These are phyloP conservation scores for Striga asiatica DNA, from an alignment of 257 asterid species.

Conservation along the genomic window DNA sequence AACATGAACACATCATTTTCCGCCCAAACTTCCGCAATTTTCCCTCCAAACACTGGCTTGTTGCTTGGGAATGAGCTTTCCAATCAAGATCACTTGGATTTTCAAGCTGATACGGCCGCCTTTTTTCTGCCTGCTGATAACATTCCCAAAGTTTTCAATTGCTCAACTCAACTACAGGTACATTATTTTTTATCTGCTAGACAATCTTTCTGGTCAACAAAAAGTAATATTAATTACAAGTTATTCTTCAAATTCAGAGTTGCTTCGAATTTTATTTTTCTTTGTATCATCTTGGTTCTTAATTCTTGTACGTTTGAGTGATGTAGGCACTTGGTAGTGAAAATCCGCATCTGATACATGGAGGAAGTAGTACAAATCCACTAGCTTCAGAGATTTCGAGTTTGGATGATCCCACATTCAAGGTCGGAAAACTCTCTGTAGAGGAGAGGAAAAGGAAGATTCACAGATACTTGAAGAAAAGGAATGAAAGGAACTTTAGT, in stretches of 20 bases:
- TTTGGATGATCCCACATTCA: conserved; percentile 61
- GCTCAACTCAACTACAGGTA: conserved; percentile 75
- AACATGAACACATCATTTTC: conserved; percentile 32
- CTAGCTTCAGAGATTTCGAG: conserved; percentile 57
- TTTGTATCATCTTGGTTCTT: neutral
- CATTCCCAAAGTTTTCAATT: conserved; percentile 37
- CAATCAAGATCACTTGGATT: conserved; percentile 55
- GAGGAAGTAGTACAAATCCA: conserved; percentile 41
- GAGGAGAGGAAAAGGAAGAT: conserved; percentile 88
- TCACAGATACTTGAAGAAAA: conserved; percentile 71
- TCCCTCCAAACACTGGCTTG: conserved; percentile 24
- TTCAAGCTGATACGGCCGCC: conserved; percentile 53
- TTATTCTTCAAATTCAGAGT: too few species aligned
- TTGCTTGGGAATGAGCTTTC: conserved; percentile 39
- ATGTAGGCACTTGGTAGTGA: conserved; percentile 50
- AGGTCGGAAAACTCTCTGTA: conserved; percentile 64
- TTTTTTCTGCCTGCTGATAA: conserved; percentile 47
- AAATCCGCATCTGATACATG: conserved; percentile 50
- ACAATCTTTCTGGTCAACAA: neutral
- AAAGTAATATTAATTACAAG: too few species aligned
- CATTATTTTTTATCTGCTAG: neutral
- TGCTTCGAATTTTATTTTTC: too few species aligned
- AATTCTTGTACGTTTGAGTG: neutral
- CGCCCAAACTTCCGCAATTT: conserved; percentile 35
- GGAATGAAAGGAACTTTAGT: conserved; percentile 83